Base-by-base conservation (phyloP, 768 basidiomycete species). In the Dioszegia hungarica region DNA sequence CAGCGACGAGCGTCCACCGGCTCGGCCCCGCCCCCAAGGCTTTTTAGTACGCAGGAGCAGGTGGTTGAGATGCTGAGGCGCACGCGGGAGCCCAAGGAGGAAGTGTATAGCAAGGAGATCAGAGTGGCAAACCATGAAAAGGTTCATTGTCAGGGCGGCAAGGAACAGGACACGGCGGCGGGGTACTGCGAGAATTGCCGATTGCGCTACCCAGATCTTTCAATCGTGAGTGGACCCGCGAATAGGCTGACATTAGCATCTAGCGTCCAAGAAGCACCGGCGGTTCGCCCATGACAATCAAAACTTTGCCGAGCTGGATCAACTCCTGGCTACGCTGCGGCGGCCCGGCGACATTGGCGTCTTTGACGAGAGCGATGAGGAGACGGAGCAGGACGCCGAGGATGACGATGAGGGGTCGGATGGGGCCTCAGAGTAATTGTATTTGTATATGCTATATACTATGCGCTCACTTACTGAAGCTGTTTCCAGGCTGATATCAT, bases 151-250 rank as follows among this genome's bases (percentile, higher is more conserved):
- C 67, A 64, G 1, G 41, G 70, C 43, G 58, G 54, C 5, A 54
- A 51, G 46, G 59, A 64, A 5, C 57, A 62, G 45, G 54, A 63
- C 15, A 49, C 55, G 61, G 97, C 95, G 68, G 87, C 93, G 4
- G 95, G 95, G 4, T 98, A 97, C 76, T 99, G 95, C 75, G 95
- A 99, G 77, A 93, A 91, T 73, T 99, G 95, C 75, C 83, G 94
- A 36, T 70, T 81, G 54, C 90, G 90, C 75, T 99, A 93, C 69
- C 85, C 87, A 0, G 87, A 94, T 75, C 94, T 98, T 67, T 82
- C 83, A 59, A 77, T 79, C 63, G 94, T 95, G 66, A 70, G 85
- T 46, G 19, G 14, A 2, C 29, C 17, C 17, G 54, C 40, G 19
- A 9, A 56, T 53, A 6, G 33, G 29, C 56, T 47, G 53, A 59